phyloP scores from a whole-genome alignment of 257 asterid species.

The Solanum dulcamara region DNA sequence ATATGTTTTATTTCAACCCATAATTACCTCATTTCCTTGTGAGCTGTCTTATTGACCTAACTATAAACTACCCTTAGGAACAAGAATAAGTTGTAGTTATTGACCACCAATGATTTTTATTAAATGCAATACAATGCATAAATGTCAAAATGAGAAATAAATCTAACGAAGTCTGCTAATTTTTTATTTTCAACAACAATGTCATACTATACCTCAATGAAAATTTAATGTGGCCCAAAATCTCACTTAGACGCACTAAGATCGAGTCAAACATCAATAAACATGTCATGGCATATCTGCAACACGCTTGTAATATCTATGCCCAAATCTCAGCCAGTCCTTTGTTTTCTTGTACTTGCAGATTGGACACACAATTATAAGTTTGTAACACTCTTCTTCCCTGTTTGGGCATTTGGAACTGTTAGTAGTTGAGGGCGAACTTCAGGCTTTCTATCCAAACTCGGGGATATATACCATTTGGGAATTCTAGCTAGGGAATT shows the following conservation, averaged over 20 bases:
- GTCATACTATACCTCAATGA: not conserved
- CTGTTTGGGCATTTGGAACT: too few species aligned
- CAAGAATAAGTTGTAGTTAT: not conserved
- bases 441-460: too few species aligned
- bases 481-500: not conserved
- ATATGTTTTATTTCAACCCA: not conserved
- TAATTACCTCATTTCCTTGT: not conserved
- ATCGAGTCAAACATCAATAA: not conserved
- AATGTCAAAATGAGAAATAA: not conserved
- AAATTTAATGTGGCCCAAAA: not conserved
- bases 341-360: not conserved
- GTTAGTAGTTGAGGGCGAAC: too few species aligned
- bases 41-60: not conserved
- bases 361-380: not conserved
- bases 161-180: not conserved
- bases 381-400: not conserved
- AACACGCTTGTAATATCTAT: not conserved
- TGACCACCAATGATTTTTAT: not conserved
- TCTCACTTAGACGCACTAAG: not conserved
- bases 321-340: not conserved
- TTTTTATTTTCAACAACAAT: not conserved
- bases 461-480: not conserved
- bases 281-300: not conserved
- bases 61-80: not conserved
- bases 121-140: not conserved